phyloP scores from a whole-genome alignment of 805 yeast species.

The Yarrowia sp. region DNA sequence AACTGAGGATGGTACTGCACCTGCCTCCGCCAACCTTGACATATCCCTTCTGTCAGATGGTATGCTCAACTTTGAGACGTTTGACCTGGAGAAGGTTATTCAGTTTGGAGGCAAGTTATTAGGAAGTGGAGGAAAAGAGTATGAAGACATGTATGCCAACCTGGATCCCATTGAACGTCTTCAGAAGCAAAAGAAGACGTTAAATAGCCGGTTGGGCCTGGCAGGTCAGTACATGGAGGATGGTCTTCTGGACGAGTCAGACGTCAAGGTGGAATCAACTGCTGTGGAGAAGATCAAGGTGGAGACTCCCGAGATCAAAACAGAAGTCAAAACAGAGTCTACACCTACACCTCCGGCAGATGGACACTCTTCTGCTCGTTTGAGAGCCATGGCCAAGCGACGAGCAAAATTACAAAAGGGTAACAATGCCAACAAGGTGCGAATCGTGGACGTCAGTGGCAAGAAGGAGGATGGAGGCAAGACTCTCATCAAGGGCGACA shows the following conservation, averaged over 20 bases:
- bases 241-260: slow-evolving; percentile 35
- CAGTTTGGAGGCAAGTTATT: slow-evolving; percentile 48
- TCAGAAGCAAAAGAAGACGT: slow-evolving; percentile 48
- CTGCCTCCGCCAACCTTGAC: slow-evolving; percentile 18
- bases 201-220: slow-evolving; percentile 45
- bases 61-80: slow-evolving; percentile 36
- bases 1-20: slow-evolving; percentile 24
- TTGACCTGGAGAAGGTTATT: slow-evolving; percentile 41
- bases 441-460: slow-evolving; percentile 37
- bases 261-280: slow-evolving; percentile 26
- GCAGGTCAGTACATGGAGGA: slow-evolving; percentile 43
- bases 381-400: slow-evolving; percentile 92
- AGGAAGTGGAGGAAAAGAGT: slow-evolving; percentile 57
- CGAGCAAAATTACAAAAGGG: slow-evolving; percentile 59
- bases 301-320: slow-evolving; percentile 12
- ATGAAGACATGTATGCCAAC: slow-evolving; percentile 41
- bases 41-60: slow-evolving; percentile 22
- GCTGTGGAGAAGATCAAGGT: slow-evolving; percentile 1
- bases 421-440: slow-evolving; percentile 39
- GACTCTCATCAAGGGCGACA: slow-evolving; percentile 37
- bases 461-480: slow-evolving; percentile 37
- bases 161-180: slow-evolving; percentile 47
- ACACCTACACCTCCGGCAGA: slow-evolving; percentile 22
- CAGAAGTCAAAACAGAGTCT: slow-evolving; percentile 3
- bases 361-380: slow-evolving; percentile 47